Base-by-base conservation (phyloP, 805 yeast species). In the Wickerhamiella slavikovae region DNA sequence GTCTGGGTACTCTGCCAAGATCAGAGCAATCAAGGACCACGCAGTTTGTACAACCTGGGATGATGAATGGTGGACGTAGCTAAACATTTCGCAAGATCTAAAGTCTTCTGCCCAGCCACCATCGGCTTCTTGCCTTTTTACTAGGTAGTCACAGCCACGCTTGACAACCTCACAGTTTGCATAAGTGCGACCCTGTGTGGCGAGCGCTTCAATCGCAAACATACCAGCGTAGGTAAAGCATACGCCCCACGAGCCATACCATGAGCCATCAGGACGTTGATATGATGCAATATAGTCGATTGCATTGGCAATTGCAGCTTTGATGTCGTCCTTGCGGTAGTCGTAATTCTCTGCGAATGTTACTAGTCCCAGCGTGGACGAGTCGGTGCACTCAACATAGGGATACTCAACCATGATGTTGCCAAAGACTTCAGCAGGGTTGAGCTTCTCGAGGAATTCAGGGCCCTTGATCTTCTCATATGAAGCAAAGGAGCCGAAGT, bases 241-340 rank as follows among this genome's bases (percentile, higher is more conserved):
- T 4, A 89, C 72, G 22, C 98, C 99, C 99, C 99, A 89, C 24
- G 80, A 71, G 1, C 99, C 99, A 49, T 83, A 91, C 96, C 96
- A 89, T 10, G 92, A 71, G 0, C 99, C 99, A 50, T 89, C 93
- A 0, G 45, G 43, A 25, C 60, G 57, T 51, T 89, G 98, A 2
- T 66, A 66, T 3, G 57, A 50, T 29, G 64, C 66, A 25, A 89
- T 77, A 43, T 74, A 89, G 3, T 62, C 50, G 11, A 79, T 62
- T 0, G 94, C 96, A 31, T 68, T 60, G 3, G 65, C 58, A 27
- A 89, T 76, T 0, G 94, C 71, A n/a, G 54, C 35, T 29, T 60
- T 55, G 18, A 89, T 73, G 19, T 77, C 82, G 4, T 58, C 62
- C 4, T 61, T 52, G 35, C 76, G 66, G 47, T 89, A 82, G 29